These are phyloP conservation scores for Raffaelea arxii DNA, from an alignment of 2,329 filamentous ascomycete genomes.

Conservation along the genomic window DNA sequence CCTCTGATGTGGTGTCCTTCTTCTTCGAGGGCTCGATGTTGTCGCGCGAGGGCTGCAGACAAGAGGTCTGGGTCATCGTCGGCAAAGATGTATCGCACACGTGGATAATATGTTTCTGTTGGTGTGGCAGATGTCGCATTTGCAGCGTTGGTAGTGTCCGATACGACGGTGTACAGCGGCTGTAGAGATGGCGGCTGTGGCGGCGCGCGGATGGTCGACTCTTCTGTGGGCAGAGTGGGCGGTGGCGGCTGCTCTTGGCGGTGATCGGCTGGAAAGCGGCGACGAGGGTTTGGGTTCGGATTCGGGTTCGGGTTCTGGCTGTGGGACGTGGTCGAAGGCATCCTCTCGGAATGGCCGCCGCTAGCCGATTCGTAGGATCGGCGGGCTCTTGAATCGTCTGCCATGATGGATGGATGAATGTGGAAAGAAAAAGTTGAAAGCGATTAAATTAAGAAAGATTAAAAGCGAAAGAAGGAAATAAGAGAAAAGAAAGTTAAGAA, in stretches of 20 bases:
- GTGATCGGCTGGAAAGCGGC: conserved; percentile 4
- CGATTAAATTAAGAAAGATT: no score
- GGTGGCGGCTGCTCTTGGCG: background rate
- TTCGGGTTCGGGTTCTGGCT: background rate
- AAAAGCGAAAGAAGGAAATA: no score
- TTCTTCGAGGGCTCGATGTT: conserved; percentile 18
- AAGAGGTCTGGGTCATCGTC: conserved; percentile 80
- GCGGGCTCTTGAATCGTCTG: no score
- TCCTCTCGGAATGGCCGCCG: no score
- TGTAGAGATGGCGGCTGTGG: conserved; percentile 44
- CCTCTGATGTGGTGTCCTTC: background rate
- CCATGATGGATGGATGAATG: no score
- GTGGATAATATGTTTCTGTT: conserved; percentile 64
- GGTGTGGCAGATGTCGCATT: conserved; percentile 17
- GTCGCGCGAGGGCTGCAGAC: conserved; percentile 50
- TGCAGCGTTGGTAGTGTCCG: conserved; percentile 67
- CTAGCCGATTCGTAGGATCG: no score
- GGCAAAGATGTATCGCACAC: conserved; percentile 83
- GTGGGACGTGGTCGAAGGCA: no score
- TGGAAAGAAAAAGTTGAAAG: no score
- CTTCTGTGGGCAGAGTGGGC: conserved; percentile 4
- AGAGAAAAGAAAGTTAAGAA: no score
- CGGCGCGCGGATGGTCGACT: conserved; percentile 10
- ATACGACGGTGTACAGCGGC: conserved; percentile 78
- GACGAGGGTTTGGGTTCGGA: background rate